Conservation (phyloP, 2,329 filamentous ascomycete species). For the Berkeleyomyces basicola region DNA sequence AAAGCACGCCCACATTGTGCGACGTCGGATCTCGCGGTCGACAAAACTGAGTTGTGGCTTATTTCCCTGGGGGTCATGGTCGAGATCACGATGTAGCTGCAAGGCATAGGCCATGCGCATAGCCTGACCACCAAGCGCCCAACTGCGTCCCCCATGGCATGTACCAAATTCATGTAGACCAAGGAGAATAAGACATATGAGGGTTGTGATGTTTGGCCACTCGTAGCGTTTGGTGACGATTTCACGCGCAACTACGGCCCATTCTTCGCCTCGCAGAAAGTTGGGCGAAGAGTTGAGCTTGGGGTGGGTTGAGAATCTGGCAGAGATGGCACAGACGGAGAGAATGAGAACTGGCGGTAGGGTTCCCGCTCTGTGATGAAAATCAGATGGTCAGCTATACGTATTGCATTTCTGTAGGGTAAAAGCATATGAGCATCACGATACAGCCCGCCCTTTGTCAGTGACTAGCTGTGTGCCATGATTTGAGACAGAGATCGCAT, state of each 20-base stretch:
- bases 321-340: constrained; percentile 91
- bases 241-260: constrained; percentile 72
- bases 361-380: constrained; percentile 45
- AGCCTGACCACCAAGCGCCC: constrained; percentile 88
- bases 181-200: constrained; percentile 77
- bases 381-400: constrained; percentile 8
- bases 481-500: neutral
- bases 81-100: constrained; percentile 81
- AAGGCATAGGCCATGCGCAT: constrained; percentile 94
- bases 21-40: constrained; percentile 78
- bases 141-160: constrained; percentile 87
- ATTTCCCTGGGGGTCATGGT: constrained; percentile 49
- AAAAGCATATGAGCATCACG: too few species aligned
- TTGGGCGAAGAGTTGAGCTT: constrained; percentile 56
- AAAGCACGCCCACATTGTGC: constrained; percentile 97
- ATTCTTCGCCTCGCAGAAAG: constrained; percentile 79
- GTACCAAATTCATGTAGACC: constrained; percentile 93
- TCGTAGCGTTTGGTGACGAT: constrained; percentile 82
- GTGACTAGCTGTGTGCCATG: neutral
- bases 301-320: constrained; percentile 82
- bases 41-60: constrained; percentile 57
- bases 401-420: too few species aligned
- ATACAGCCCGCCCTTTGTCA: constrained; percentile 14
- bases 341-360: constrained; percentile 81
- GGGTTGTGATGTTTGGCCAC: constrained; percentile 86